phyloP scores from a whole-genome alignment of 2,329 filamentous ascomycete species.

The Torrubiellomyces zombiae region DNA sequence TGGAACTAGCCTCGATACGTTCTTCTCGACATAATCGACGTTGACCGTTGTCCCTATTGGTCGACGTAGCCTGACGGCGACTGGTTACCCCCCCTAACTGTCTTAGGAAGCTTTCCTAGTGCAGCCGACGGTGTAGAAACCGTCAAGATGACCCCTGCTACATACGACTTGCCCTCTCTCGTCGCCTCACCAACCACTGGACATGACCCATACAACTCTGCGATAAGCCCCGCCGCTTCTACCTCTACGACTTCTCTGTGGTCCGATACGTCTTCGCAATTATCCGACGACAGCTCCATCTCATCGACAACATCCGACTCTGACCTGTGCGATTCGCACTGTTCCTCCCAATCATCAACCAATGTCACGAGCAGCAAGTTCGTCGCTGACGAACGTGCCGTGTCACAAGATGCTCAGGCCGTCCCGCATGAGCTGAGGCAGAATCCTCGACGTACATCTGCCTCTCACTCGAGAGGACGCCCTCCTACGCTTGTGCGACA shows the following conservation, averaged over 20 bases:
- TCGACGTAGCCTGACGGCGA: slow-evolving; percentile 36
- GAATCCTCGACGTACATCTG: slow-evolving; percentile 41
- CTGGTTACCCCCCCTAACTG: too few species aligned
- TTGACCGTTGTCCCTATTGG: slow-evolving; percentile 26
- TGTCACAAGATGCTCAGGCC: slow-evolving; percentile 22
- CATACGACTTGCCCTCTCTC: slow-evolving; percentile 35
- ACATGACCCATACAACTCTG: slow-evolving; percentile 49
- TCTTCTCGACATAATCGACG: slow-evolving; percentile 15
- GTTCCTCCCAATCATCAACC: too few species aligned
- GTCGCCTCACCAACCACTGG: slow-evolving; percentile 22
- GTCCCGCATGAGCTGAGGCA: slow-evolving; percentile 47
- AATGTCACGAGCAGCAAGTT: too few species aligned
- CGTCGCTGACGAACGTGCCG: too few species aligned
- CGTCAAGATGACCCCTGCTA: slow-evolving; percentile 42
- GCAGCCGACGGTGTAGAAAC: too few species aligned
- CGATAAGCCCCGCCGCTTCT: slow-evolving; percentile 58
- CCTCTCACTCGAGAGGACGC: slow-evolving; percentile 37
- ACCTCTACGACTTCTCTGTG: slow-evolving; percentile 64
- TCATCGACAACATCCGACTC: slow-evolving; percentile 44
- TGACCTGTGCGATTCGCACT: slow-evolving; percentile 29
- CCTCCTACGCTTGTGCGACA: slow-evolving; percentile 71
- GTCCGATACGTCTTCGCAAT: slow-evolving; percentile 55
- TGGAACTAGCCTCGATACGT: slow-evolving; percentile 21
- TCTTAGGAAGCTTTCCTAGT: too few species aligned
- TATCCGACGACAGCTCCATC: slow-evolving; percentile 50